Base-by-base conservation (phyloP, 352 stramenopile species). In the Albugo candida region DNA sequence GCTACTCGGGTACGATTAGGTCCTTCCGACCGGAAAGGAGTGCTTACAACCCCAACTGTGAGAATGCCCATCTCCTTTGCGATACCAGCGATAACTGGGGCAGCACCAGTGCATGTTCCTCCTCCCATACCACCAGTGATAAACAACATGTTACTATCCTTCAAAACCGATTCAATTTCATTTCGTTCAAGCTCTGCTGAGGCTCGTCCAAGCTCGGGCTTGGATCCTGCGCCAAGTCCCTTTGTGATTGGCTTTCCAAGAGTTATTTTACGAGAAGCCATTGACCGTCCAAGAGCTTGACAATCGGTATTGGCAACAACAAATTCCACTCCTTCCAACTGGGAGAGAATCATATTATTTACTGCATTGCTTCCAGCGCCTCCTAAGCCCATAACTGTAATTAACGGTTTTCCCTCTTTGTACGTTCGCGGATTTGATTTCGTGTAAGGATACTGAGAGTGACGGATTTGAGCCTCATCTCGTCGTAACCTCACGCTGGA, bases 291-390 rank as follows among this genome's bases (percentile, higher is more conserved):
- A 8, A 92, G 59, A 5, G 76, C 76, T 57, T 97, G 92, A 24
- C 83, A 94, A 59, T 97, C 92, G 17, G 92, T 97, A 64, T 97
- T 97, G 44, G 94, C 73, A 19, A 92, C 83, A 70, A 95, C 95
- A 58, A 97, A 97, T 62, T 95, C 80, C 17, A 97, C 92, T 14
- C 92, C 78, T 55, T 89, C 74, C 36, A 89, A 61, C 55, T 89
- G 76, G 31, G 74, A 84, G 51, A 76, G 68, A 48, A 92, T 87
- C 78, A 92, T 92, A 52, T 88, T 92, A 69, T 92, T 92, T 5
- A 92, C 75, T 13, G 78, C 78, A 52, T 92, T 92, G 61, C 74
- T 86, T 31, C 78, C 78, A 27, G 75, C 78, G 45, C 78, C 78
- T 24, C 78, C 78, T 3, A 92, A 65, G 0, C 78, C 78, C 51